Conservation (phyloP, 768 basidiomycete genomes). For the Suillus decipiens region DNA sequence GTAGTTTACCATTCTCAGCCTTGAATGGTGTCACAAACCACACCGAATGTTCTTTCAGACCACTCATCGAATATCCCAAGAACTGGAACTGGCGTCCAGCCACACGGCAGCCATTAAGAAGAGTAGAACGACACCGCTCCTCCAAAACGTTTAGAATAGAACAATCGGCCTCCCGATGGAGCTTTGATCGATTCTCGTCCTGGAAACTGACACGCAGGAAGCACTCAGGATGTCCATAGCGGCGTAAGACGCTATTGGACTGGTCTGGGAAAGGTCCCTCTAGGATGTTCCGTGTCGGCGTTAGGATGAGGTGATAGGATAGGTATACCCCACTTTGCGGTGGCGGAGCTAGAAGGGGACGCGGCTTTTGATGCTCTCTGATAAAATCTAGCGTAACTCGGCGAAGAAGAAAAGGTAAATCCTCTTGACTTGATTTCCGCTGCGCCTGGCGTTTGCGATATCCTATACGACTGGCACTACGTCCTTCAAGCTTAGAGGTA, state of each 20-base stretch:
- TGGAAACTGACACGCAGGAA: slow-evolving; percentile 53
- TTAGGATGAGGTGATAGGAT: slow-evolving; percentile 40
- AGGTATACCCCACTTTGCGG: slow-evolving; percentile 27
- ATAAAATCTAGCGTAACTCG: slow-evolving; percentile 22
- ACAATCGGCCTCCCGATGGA: slow-evolving; percentile 29
- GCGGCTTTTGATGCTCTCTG: slow-evolving; percentile 24
- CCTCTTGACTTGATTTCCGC: not conserved
- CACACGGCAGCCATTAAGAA: slow-evolving; percentile 37
- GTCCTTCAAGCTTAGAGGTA: slow-evolving; percentile 20
- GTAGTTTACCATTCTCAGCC: slow-evolving; percentile 20
- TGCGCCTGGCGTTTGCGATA: not conserved
- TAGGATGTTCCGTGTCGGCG: slow-evolving; percentile 39
- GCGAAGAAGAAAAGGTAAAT: slow-evolving; percentile 20
- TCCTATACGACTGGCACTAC: not conserved
- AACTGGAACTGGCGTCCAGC: slow-evolving; percentile 48
- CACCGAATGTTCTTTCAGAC: slow-evolving; percentile 49
- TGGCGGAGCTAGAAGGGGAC: slow-evolving; percentile 24
- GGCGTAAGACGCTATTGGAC: slow-evolving; percentile 39
- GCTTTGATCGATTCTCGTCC: slow-evolving; percentile 44
- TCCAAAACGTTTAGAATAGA: slow-evolving; percentile 34
- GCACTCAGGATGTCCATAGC: slow-evolving; percentile 40
- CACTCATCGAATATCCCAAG: slow-evolving; percentile 56
- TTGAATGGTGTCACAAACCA: slow-evolving; percentile 50
- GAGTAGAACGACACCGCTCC: slow-evolving; percentile 33
- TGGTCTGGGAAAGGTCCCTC: slow-evolving; percentile 42